Evolutionary conservation across 306 rosid species (phyloP), one percentile per base, ranked within the genome.

Genomic region (Fragaria iinumae): DNA sequence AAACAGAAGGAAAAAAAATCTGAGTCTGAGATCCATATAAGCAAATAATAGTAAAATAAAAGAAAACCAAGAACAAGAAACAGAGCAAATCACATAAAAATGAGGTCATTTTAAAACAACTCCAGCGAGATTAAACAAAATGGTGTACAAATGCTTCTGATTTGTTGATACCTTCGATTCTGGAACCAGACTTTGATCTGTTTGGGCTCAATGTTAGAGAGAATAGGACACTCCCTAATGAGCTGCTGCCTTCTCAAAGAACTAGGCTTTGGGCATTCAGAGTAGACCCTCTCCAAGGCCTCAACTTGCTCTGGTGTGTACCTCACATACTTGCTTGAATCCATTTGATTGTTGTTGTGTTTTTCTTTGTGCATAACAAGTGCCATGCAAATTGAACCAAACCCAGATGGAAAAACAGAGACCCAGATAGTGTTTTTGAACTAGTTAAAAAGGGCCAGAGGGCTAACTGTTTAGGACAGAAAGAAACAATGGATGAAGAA

Each of bases 171-270:
- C 98, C 98, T 95, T 76, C 98, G 93, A 69, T 95, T 94, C 72
- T 95, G 98, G 76, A 95, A 95, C 98, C 98, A 95, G 39, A 95
- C 97, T 90, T 95, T 95, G 90, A 95, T 95, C 90, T 95, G 98
- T 74, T 95, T 95, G 0, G 98, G 96, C 71, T 95, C 98, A 83
- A 95, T 95, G 55, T 95, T 90, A 13, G 86, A 86, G 45, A 95
- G 97, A 49, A 95, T 95, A 38, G 96, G 98, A 23, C 97, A 92
- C 80, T 95, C 98, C 57, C 98, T 86, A 18, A 95, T 95, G 80
- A 95, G 97, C 57, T 95, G 98, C 67, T 95, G 98, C 69, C 98
- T 92, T 73, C 96, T 87, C 74, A 92, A 55, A 47, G 98, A 95
- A 81, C 96, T 90, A 3, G 98, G 98, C 85, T 95, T 95, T 1